Evolutionary conservation across 257 asterid genomes (phyloP).

Genomic region (Salvia hispanica): DNA sequence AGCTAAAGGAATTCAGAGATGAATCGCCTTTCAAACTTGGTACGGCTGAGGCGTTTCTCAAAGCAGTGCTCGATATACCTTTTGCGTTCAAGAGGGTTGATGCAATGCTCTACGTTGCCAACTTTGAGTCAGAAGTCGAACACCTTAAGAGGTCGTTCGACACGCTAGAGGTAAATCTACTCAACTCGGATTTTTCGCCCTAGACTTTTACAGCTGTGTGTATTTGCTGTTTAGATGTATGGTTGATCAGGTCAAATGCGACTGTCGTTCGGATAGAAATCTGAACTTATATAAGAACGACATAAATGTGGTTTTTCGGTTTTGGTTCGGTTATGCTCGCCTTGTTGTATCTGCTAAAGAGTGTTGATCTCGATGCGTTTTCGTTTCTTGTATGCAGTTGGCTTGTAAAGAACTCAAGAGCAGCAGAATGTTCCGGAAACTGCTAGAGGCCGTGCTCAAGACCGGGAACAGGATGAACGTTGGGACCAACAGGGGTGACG

Average conservation of each 20-base stretch:
- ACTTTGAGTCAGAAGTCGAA: conserved; percentile 68
- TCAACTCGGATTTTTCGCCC: not conserved
- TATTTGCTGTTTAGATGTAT: too few relatives aligned
- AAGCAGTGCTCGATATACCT: conserved; percentile 70
- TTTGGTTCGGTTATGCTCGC: too few relatives aligned
- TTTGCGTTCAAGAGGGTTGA: conserved; percentile 78
- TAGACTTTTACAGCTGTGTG: too few relatives aligned
- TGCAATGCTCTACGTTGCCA: conserved; percentile 72
- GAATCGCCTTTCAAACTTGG: conserved; percentile 62
- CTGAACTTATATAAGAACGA: too few relatives aligned
- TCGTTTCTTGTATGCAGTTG: conserved; percentile 41
- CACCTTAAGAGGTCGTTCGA: conserved; percentile 70
- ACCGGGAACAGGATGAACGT: conserved; percentile 81
- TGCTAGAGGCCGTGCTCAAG: conserved; percentile 82
- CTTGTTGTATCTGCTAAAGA: too few relatives aligned
- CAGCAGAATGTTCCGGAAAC: conserved; percentile 75
- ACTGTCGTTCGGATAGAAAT: too few relatives aligned
- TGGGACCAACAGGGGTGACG: conserved; percentile 84
- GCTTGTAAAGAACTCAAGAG: conserved; percentile 78
- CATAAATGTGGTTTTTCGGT: too few relatives aligned
- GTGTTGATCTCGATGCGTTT: not conserved
- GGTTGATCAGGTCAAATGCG: too few relatives aligned
- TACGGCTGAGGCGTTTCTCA: conserved; percentile 76
- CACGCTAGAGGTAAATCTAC: conserved; percentile 67
- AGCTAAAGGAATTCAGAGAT: conserved; percentile 58